phyloP scores from a whole-genome alignment of 2,329 filamentous ascomycete genomes.

The Piedraia hortae region DNA sequence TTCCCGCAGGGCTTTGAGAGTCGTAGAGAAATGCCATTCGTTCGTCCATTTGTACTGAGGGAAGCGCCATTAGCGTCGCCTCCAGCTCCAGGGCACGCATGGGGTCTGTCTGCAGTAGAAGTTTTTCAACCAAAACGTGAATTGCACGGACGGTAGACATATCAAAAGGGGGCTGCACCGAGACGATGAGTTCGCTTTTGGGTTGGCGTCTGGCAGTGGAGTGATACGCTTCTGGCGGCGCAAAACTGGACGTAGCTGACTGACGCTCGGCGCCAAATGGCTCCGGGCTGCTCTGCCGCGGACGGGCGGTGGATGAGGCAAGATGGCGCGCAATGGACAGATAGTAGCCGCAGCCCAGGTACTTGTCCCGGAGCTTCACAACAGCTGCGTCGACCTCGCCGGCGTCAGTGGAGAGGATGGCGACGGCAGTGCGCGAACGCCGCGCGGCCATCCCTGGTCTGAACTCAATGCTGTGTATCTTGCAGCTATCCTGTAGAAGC shows the following conservation, averaged over 20 bases:
- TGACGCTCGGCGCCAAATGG: conserved; percentile 10
- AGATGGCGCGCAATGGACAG: conserved; percentile 57
- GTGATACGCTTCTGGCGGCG: conserved; percentile 48
- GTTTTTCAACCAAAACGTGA: conserved; percentile 58
- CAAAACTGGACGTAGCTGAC: conserved; percentile 27
- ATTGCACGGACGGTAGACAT: conserved; percentile 57
- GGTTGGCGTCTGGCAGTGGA: conserved; percentile 20
- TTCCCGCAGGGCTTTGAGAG: conserved; percentile 44
- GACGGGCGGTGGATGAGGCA: conserved; percentile 30
- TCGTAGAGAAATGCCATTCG: conserved; percentile 93
- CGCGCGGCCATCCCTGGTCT: conserved; percentile 16
- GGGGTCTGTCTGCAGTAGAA: conserved; percentile 32
- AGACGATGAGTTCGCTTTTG: conserved; percentile 7
- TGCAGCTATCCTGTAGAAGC: conserved; percentile 6
- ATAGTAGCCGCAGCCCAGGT: conserved; percentile 63
- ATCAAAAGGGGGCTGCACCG: conserved; percentile 43
- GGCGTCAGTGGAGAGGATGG: conserved; percentile 52
- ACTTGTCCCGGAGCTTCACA: conserved; percentile 51
- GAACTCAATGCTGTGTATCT: conserved; percentile 8
- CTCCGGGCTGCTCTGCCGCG: conserved; percentile 4
- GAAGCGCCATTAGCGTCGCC: conserved; percentile 64
- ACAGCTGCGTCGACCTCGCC: conserved; percentile 62
- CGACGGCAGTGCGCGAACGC: conserved; percentile 49
- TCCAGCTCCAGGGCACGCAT: conserved; percentile 52
- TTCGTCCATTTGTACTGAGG: conserved; percentile 60